These are phyloP conservation scores for Aspergillus bridgeri DNA, from an alignment of 495 filamentous ascomycete genomes.

Conservation along the genomic window DNA sequence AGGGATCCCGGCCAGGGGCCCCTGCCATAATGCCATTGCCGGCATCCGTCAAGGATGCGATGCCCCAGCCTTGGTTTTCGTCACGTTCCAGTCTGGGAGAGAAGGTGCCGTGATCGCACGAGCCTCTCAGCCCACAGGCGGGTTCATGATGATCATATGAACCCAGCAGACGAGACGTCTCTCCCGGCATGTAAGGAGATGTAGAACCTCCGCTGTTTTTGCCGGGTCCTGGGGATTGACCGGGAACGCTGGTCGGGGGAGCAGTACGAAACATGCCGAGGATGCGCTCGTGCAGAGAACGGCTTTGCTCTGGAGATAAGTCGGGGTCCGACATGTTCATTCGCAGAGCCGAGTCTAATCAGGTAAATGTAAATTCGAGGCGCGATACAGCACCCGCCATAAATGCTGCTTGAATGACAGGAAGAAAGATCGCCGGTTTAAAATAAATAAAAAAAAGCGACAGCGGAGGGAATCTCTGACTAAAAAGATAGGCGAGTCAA, in stretches of 20 bases:
- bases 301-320: slow-evolving; percentile 22
- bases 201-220: neutral
- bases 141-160: slow-evolving; percentile 36
- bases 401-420: neutral
- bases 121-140: slow-evolving; percentile 37
- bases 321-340: slow-evolving; percentile 32
- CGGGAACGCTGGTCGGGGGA: slow-evolving; percentile 5
- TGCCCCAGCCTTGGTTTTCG: slow-evolving; percentile 40
- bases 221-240: slow-evolving; percentile 6
- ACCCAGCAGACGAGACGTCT: slow-evolving; percentile 34
- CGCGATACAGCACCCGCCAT: slow-evolving; percentile 6
- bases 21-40: slow-evolving; percentile 10
- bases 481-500: slow-evolving; percentile 5
- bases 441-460: neutral
- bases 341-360: slow-evolving; percentile 1
- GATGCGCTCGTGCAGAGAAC: slow-evolving; percentile 37
- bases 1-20: slow-evolving; percentile 11
- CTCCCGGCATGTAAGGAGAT: neutral
- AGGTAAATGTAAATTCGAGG: slow-evolving; percentile 2
- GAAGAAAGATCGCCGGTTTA: neutral
- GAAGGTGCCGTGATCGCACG: slow-evolving; percentile 76
- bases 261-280: slow-evolving; percentile 31
- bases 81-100: slow-evolving; percentile 59
- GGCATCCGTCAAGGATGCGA: slow-evolving; percentile 16
- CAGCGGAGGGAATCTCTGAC: neutral